Base-by-base conservation (phyloP, 2,329 filamentous ascomycete species). In the Fusarium virguliforme region DNA sequence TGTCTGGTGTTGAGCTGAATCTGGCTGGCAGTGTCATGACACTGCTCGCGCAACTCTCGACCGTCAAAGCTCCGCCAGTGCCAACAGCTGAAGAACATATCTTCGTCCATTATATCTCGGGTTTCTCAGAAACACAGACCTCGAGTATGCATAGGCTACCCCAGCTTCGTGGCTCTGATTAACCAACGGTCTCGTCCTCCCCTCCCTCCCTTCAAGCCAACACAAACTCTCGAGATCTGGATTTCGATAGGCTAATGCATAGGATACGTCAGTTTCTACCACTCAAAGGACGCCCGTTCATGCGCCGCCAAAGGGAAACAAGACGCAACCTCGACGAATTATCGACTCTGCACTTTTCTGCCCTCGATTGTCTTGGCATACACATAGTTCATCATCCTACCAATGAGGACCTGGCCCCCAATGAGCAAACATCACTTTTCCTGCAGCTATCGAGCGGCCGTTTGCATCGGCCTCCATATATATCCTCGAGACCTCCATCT, bases 191-290 rank as follows among this genome's bases (percentile, higher is more conserved):
- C 48, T 53, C 15, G 18, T 32, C 7, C 48, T 34, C 2, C 28
- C 46, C 26, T 13, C 26, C 34, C 28, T 13, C 24, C 63, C 43
- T 26, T 40, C 22, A 24, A 53, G 50, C 40, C 24, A 46, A 48
- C 26, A 48, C 10, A 8, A 48, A 28, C 43, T 28, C 43, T 28
- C 15, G 13, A 1, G 18, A 10, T 4, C 30, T 7, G 30, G 41
- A 55, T 7, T 9, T 12, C 6, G 22, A 50, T 69, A 66, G 65
- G 60, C 61, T 48, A 60, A 55, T 55, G 35, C 8, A 10, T n/a
- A 4, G 13, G 34, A 50, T 6, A 57, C 9, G 2, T 18, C 40
- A 15, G 26, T 34, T 51, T 1, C 43, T 30, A 35, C 34, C n/a
- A 12, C 18, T 48, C 15, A 18, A 22, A 55, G 46, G 35, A 13